Conservation (phyloP, 371 early-diverging fungal species). For the Syncephalis fuscata region DNA sequence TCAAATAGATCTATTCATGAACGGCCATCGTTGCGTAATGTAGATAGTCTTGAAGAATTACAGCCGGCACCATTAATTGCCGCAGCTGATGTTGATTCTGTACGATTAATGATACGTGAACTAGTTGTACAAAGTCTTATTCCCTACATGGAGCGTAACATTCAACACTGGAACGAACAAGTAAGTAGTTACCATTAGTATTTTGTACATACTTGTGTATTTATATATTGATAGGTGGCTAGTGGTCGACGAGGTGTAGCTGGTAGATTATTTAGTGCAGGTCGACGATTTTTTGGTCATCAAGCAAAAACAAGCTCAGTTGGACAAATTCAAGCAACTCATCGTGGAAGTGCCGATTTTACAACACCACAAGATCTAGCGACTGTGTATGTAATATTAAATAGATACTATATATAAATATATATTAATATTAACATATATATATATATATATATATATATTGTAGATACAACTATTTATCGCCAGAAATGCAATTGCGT, state of each 20-base stretch:
- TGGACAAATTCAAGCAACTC: slow-evolving; percentile 15
- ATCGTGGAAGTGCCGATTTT: background rate
- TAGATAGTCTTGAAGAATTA: slow-evolving; percentile 1
- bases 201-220: slow-evolving; percentile 1
- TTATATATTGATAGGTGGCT: slow-evolving; percentile 34
- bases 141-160: slow-evolving; percentile 78
- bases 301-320: slow-evolving; percentile 15
- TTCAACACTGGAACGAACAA: slow-evolving; percentile 83
- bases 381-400: too few species aligned
- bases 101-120: slow-evolving; percentile 16
- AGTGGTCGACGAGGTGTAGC: slow-evolving; percentile 75
- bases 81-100: slow-evolving; percentile 11
- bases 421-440: too few species aligned
- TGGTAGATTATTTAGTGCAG: slow-evolving; percentile 70
- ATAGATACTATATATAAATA: too few species aligned
- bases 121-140: slow-evolving; percentile 59
- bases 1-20: slow-evolving; percentile 7
- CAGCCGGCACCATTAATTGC: too few species aligned
- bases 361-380: background rate
- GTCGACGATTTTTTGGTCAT: slow-evolving; percentile 62
- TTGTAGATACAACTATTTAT: slow-evolving; percentile 42
- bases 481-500: slow-evolving; percentile 82
- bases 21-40: slow-evolving; percentile 12
- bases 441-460: too few species aligned
- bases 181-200: slow-evolving; percentile 7